Evolutionary conservation across 345 rosid genomes (phyloP), one percentile per base, ranked within the genome.

Genomic region (Xanthoceras sorbifolium): DNA sequence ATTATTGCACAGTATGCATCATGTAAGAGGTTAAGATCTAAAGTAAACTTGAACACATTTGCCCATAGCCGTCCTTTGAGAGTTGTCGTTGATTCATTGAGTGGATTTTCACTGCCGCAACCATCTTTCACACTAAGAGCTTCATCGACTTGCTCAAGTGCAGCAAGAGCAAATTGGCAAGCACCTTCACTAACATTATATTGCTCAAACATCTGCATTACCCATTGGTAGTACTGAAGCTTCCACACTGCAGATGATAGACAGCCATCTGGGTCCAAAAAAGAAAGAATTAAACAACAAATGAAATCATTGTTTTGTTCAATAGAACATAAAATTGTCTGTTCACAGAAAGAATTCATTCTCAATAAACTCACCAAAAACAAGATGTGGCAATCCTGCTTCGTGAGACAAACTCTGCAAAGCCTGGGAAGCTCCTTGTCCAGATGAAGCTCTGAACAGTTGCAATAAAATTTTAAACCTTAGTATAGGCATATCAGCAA

Each of bases 91-190:
- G 90, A 83, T 86, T 90, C 94, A 78, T 68, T 79, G 65, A 74
- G 66, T 69, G 80, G 64, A 76, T 86, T 86, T 78, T 77, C 79
- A 75, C 61, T 78, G 59, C 29, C 17, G 48, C 76, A 60, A 78
- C 82, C 86, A 67, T 80, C 84, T 79, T 80, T 68, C 79, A 65
- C 80, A 71, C 69, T 71, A 69, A 85, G 82, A 85, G 92, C 94
- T 81, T 94, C 97, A 71, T 96, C 98, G 76, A 96, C 98, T 88
- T 93, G 97, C 90, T 96, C 99, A 78, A 96, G 93, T 78, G 97
- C 98, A 66, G 98, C 98, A 78, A 90, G 93, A 63, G 98, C 97
- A 92, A 96, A 96, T 84, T 91, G 97, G 78, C 87, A 90, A 84
- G 99, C 97, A 80, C 98, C 99, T 80, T 91, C 94, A 76, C 90